phyloP scores from a whole-genome alignment of 352 stramenopile genomes.

The Globisporangium cystogenes region DNA sequence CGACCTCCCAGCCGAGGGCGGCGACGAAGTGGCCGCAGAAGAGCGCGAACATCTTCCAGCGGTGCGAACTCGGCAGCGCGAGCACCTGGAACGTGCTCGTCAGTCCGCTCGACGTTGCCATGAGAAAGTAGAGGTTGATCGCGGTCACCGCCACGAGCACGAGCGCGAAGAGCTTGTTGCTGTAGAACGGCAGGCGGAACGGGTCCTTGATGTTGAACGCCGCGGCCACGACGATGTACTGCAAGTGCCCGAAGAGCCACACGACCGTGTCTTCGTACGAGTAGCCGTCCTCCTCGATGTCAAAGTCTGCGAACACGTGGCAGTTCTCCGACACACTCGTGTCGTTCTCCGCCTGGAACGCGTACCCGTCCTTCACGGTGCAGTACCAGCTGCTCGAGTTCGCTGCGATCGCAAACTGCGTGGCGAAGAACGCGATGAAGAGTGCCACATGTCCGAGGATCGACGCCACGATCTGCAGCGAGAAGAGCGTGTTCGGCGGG shows the following conservation, averaged over 20 bases:
- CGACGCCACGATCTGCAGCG: slow-evolving; percentile 37
- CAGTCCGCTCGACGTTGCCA: slow-evolving; percentile 31
- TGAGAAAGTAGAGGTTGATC: slow-evolving; percentile 48
- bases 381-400: slow-evolving; percentile 40
- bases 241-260: slow-evolving; percentile 54
- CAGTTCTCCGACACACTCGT: slow-evolving; percentile 15
- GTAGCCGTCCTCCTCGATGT: slow-evolving; percentile 29
- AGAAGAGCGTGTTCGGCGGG: slow-evolving; percentile 46
- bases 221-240: slow-evolving; percentile 42
- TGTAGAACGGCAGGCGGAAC: slow-evolving; percentile 47
- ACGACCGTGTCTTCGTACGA: slow-evolving; percentile 44
- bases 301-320: slow-evolving; percentile 27
- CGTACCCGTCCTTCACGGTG: slow-evolving; percentile 21
- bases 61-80: slow-evolving; percentile 28
- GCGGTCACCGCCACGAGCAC: slow-evolving; percentile 20
- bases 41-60: slow-evolving; percentile 34
- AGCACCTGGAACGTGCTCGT: slow-evolving; percentile 40
- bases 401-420: slow-evolving; percentile 20
- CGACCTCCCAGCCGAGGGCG: slow-evolving; percentile 19
- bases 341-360: slow-evolving; percentile 17
- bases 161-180: slow-evolving; percentile 29
- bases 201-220: slow-evolving; percentile 53
- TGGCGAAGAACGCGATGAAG: slow-evolving; percentile 43
- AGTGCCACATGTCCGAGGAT: slow-evolving; percentile 40
- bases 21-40: slow-evolving; percentile 29